A percentile compares a stretch with the other conserved stretches of the same genome.
Evolutionary conservation across 257 asterid species (phyloP).

Genomic region (Scutellaria baicalensis): DNA sequence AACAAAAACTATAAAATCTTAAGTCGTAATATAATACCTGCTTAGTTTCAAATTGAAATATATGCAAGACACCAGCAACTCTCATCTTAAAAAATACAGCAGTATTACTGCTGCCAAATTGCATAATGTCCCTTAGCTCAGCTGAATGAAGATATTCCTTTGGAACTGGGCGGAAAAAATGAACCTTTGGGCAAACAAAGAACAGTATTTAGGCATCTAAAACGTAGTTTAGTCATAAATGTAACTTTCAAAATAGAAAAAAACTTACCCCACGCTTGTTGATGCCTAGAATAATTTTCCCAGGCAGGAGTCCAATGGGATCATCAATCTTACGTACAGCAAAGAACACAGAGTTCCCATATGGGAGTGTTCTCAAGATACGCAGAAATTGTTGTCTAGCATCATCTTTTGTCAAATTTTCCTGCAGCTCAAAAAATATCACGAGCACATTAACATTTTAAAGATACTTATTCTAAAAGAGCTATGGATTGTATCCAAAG

Average conservation of each 20-base stretch:
- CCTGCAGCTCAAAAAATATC: conserved; percentile 38
- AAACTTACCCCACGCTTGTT: conserved; percentile 94
- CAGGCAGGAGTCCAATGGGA: conserved; percentile 97
- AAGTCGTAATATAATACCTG: conserved; percentile 44
- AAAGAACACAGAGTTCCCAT: conserved; percentile 98
- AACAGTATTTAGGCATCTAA: conserved; percentile 18
- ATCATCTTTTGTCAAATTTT: conserved; percentile 91
- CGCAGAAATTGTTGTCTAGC: conserved; percentile 93
- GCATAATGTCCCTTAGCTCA: conserved; percentile 98
- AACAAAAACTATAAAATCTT: background rate
- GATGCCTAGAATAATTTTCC: conserved; percentile 82
- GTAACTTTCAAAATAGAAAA: background rate
- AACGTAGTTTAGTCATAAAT: background rate
- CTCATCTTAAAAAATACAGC: conserved; percentile 99
- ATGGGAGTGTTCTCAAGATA: conserved; percentile 87
- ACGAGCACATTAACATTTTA: background rate
- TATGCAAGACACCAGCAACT: conserved; percentile 96
- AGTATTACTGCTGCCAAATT: conserved; percentile 96
- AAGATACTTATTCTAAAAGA: background rate
- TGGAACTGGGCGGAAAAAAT: conserved; percentile 99
- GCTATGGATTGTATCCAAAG: background rate
- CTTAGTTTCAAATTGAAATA: conserved; percentile 95
- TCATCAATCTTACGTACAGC: conserved; percentile 98
- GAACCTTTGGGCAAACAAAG: conserved; percentile 52
- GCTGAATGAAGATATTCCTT: conserved; percentile 97